These are phyloP conservation scores for Neophaeococcomyces aloes DNA, from an alignment of 2,329 filamentous ascomycete genomes.

Conservation along the genomic window DNA sequence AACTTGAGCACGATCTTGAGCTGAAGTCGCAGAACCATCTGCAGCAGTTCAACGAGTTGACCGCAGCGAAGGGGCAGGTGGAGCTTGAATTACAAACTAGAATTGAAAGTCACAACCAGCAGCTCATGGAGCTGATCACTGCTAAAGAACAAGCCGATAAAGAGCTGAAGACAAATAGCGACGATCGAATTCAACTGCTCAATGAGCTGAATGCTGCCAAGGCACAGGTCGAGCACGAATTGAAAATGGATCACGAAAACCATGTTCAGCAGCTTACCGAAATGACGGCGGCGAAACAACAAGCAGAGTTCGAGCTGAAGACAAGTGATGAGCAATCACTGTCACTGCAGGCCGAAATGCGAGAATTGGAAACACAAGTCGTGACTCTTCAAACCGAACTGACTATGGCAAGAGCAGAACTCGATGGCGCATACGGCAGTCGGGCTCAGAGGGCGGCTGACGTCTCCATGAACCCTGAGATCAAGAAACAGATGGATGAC, in stretches of 20 bases:
- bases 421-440: slow-evolving; percentile 88
- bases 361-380: slow-evolving; percentile 50
- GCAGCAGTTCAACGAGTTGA: slow-evolving; percentile 10
- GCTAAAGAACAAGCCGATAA: slow-evolving; percentile 7
- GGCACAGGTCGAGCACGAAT: slow-evolving; percentile 18
- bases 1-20: slow-evolving; percentile 16
- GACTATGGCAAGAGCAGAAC: slow-evolving; percentile 80
- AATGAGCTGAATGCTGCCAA: slow-evolving; percentile 19
- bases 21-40: slow-evolving; percentile 11
- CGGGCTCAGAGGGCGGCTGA: slow-evolving; percentile 59
- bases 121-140: not conserved
- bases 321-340: slow-evolving; percentile 23
- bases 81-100: slow-evolving; percentile 20
- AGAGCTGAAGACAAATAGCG: slow-evolving; percentile 12
- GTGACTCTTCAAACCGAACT: slow-evolving; percentile 64
- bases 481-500: slow-evolving; percentile 51
- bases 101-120: slow-evolving; percentile 5
- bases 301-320: slow-evolving; percentile 21
- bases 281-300: slow-evolving; percentile 18
- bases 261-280: slow-evolving; percentile 20
- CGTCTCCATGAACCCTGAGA: slow-evolving; percentile 44
- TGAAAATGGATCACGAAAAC: slow-evolving; percentile 13
- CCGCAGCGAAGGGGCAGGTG: slow-evolving; percentile 12
- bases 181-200: slow-evolving; percentile 20
- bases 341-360: slow-evolving; percentile 40